Base-by-base conservation (phyloP, 495 filamentous ascomycete species). In the Annulohypoxylon nitens region DNA sequence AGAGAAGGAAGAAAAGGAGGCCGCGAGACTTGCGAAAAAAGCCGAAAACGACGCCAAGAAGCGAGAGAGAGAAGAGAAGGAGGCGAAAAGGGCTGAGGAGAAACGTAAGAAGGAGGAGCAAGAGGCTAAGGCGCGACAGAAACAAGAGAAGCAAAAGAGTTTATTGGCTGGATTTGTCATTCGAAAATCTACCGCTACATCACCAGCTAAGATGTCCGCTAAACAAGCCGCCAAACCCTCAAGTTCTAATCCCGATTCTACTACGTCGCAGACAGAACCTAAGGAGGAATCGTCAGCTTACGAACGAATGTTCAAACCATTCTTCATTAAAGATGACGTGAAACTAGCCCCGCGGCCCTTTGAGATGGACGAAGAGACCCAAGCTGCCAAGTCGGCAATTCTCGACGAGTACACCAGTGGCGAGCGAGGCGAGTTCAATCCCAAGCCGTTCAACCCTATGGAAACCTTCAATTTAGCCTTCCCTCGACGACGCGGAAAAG, bases 241-340 rank as follows among this genome's bases (percentile, higher is more conserved):
- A n/a, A 62, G 67, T 3, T 62, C 34, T 60, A 73, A 76, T 6
- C 30, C 68, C 11, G 43, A 8, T 6, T 33, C 77, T 23, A 51
- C 69, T n/a, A 62, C 76, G 2, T 30, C 73, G 16, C 50, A 62
- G 20, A 58, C 71, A 25, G 68, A 76, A 71, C 63, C 76, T 58
- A 39, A 73, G 53, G 75, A 83, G 10, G 70, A 78, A 18, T 69
- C 82, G 37, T 87, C 89, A 0, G 87, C 90, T 47, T 98, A 97
- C 74, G 83, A 92, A 14, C 88, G 87, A 70, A 80, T 77, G 34
- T 98, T 98, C 75, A 88, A 92, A 12, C 87, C 92, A 0, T 97
- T 97, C 80, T 94, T 91, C 65, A 70, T 94, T 9, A 88, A 94
- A 61, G 83, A 87, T 12, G 83, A 91, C 73, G 91, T 92, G 2